Base-by-base conservation (phyloP, 192 early-diverging fungal genomes). In the Gaertneriomyces sp. region DNA sequence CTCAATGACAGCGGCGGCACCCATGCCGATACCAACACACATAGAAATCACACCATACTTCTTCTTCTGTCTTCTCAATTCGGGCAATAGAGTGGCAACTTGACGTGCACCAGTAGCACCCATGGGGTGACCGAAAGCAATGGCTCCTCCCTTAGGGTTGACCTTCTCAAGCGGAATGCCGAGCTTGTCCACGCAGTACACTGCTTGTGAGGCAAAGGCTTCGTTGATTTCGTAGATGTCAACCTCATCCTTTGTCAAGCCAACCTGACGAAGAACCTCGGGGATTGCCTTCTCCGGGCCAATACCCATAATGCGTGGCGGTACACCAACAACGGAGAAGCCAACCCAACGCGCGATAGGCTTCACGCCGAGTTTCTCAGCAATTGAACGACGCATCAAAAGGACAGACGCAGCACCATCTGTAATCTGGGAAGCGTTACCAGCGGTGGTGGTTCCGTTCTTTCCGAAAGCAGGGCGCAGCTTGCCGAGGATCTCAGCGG, bases 131-230 rank as follows among this genome's bases (percentile, higher is more conserved):
- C 96, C 96, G 64, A 97, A 86, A 33, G 96, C 93, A 62, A 99
- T 99, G 42, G 96, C 96, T 67, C 96, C 96, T 63, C 96, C 96
- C 86, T 93, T 90, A 51, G 93, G 93, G 82, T 99, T 99, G 73
- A 98, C 93, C 87, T 93, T 96, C 61, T 90, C 86, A 73, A 88
- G 71, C 66, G 86, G 82, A 57, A 99, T 88, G 25, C 86, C 87
- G 45, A 94, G 87, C 74, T 92, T 90, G 76, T 96, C 87, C 45
- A 91, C 84, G 60, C 84, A 91, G 85, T 92, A 95, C 44, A 95
- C 87, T 7, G 94, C 90, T 80, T 98, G 94, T 56, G 93, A 97
- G 40, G 96, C 96, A 79, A 98, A 97, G 20, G 96, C 96, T 80
- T 97, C 96, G 81, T 98, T 98, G 66, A 98, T 87, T 68, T 98